Evolutionary conservation across 495 filamentous ascomycete genomes (phyloP).

Genomic region (Aspergillus indologenus): DNA sequence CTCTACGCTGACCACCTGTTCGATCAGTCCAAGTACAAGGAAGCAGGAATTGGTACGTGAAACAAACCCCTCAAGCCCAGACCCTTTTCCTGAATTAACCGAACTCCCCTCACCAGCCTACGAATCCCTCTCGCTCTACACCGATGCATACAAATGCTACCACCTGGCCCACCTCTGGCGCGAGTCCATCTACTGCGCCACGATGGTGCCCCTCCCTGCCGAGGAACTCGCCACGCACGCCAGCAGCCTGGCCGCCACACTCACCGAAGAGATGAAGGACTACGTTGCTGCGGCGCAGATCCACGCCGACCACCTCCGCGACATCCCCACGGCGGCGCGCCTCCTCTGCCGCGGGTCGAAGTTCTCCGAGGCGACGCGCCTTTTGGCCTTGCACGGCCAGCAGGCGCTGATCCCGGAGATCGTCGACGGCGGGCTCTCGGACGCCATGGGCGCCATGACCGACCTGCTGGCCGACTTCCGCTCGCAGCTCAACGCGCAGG

Average conservation of each 20-base stretch:
- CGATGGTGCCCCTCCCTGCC: constrained; percentile 57
- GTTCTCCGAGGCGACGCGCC: constrained; percentile 78
- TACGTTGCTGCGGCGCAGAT: constrained; percentile 75
- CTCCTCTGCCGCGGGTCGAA: constrained; percentile 78
- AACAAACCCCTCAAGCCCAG: neutral
- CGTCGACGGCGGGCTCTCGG: constrained; percentile 72
- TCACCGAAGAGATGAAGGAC: constrained; percentile 82
- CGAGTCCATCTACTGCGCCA: constrained; percentile 76
- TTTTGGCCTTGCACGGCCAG: constrained; percentile 53
- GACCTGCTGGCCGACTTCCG: constrained; percentile 92
- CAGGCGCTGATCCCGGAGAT: constrained; percentile 50
- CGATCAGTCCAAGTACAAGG: constrained; percentile 68
- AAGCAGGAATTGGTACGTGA: constrained; percentile 67
- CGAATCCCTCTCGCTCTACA: constrained; percentile 75
- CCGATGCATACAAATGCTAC: constrained; percentile 73
- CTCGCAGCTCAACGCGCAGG: constrained; percentile 74
- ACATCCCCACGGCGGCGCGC: constrained; percentile 61
- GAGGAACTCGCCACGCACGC: constrained; percentile 63
- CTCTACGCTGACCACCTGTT: constrained; percentile 79
- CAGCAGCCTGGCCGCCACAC: constrained; percentile 60
- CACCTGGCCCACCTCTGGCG: constrained; percentile 82
- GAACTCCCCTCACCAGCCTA: constrained; percentile 62
- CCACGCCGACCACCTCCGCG: constrained; percentile 73
- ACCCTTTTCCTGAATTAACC: constrained; percentile 1
- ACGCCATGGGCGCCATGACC: constrained; percentile 71